A percentile compares a stretch with the other conserved stretches of the same genome.
Evolutionary conservation across 192 early-diverging fungal genomes (phyloP).

Genomic region (Podila epigama): DNA sequence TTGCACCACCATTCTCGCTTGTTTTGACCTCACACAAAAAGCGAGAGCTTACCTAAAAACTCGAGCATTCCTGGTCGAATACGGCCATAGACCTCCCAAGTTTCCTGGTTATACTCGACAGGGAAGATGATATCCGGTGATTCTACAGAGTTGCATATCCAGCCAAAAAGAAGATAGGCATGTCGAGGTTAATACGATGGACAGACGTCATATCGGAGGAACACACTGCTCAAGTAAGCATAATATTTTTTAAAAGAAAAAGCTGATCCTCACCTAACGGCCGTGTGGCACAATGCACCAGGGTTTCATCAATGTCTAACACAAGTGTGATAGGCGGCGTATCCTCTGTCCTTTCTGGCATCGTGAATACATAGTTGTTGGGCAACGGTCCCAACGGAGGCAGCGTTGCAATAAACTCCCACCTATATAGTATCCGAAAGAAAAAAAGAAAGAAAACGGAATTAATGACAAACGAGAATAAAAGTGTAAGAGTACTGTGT

Average conservation of each 20-base stretch:
- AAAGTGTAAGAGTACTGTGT: too few species aligned
- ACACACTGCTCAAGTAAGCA: neutral
- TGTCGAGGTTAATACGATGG: neutral
- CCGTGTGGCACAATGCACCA: slow-evolving; percentile 71
- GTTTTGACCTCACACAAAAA: neutral
- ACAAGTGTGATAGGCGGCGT: slow-evolving; percentile 72
- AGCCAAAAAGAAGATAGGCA: neutral
- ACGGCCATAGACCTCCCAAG: slow-evolving; percentile 72
- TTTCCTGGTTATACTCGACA: slow-evolving; percentile 69
- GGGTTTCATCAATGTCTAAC: slow-evolving; percentile 73
- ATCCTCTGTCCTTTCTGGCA: slow-evolving; percentile 67
- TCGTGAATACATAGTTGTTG: slow-evolving; percentile 56
- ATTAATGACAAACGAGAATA: too few species aligned
- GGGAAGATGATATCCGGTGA: slow-evolving; percentile 69
- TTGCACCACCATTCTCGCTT: too few species aligned
- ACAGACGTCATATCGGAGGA: too few species aligned
- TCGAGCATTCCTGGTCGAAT: slow-evolving; percentile 68
- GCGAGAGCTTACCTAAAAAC: slow-evolving; percentile 53
- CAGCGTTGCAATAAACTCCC: slow-evolving; percentile 65
- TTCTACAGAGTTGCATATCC: slow-evolving; percentile 24
- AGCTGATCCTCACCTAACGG: slow-evolving; percentile 26
- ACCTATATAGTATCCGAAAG: slow-evolving; percentile 2
- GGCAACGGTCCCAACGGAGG: slow-evolving; percentile 66
- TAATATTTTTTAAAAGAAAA: neutral
- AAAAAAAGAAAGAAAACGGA: neutral